Base-by-base conservation (phyloP, 495 filamentous ascomycete species). In the Daldinia concentrica region DNA sequence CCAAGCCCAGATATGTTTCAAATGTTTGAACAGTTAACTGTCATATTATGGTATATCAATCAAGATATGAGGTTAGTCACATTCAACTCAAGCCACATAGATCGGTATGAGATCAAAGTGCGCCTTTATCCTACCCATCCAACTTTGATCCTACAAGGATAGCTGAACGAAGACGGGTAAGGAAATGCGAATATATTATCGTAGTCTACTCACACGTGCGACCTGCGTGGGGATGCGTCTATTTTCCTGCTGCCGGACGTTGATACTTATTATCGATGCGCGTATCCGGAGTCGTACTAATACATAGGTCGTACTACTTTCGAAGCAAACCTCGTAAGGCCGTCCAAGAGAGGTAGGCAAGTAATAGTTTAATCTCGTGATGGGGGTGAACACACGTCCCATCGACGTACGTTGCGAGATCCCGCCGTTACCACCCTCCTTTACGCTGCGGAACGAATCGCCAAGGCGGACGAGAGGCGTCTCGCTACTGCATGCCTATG, bases 391-490 rank as follows among this genome's bases (percentile, higher is more conserved):
- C 55, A 64, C 37, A 60, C 62, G 57, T 65, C 37, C 61, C 68
- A 62, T 62, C 45, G 50, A 30, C 48, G 55, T 27, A 59, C 14
- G 55, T 66, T 36, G 64, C 69, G 52, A 68, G 69, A 68, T 72
- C 64, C 64, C 69, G 69, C 54, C 56, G 69, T 39, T 72, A 56
- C 64, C 50, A 72, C 69, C 69, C 69, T 72, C 60, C 64, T 61
- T 51, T 54, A 66, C 64, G 58, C 59, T 54, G 63, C 64, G 59
- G 69, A 45, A 67, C 55, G 59, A 72, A 67, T 72, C 69, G 64
- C 69, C 69, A 66, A 72, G 64, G 37, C 64, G 63, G 64, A 57
- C 64, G 39, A 64, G 39, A 64, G 69, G 69, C 64, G 54, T 72
- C 69, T 72, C 69, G 69, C 64, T 72, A 68, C 69, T 64, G 60